Evolutionary conservation across 2,329 filamentous ascomycete genomes (phyloP).

Genomic region (Atkinsonella hypoxylon): DNA sequence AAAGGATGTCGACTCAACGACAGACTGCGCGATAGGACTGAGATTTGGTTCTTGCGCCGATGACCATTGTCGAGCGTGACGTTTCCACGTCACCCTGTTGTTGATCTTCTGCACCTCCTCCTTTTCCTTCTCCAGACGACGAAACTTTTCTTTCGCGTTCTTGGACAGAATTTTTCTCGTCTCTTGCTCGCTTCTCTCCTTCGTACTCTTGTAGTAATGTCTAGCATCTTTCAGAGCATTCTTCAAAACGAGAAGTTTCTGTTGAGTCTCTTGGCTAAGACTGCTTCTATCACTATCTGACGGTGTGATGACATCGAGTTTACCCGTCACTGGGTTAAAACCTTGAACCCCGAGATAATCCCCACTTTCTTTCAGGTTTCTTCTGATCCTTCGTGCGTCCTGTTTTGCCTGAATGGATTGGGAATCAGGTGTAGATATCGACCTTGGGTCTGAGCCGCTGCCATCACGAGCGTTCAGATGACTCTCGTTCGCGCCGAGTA

Average conservation of each 20-base stretch:
- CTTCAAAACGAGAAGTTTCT: conserved; percentile 20
- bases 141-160: conserved; percentile 26
- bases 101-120: conserved; percentile 19
- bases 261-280: conserved; percentile 18
- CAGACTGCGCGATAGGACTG: conserved; percentile 36
- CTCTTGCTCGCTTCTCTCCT: conserved; percentile 33
- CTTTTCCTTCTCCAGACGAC: conserved; percentile 31
- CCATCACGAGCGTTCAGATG: neutral
- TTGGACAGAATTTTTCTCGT: conserved; percentile 20
- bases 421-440: neutral
- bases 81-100: conserved; percentile 30
- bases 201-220: conserved; percentile 26
- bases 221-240: conserved; percentile 22
- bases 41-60: conserved; percentile 36
- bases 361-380: conserved; percentile 38
- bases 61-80: conserved; percentile 36
- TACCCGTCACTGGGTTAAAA: conserved; percentile 43
- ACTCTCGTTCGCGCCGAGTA: neutral
- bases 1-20: conserved; percentile 13
- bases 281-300: conserved; percentile 33
- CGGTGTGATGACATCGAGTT: conserved; percentile 38
- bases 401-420: conserved; percentile 17
- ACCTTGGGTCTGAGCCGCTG: neutral
- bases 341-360: conserved; percentile 49
- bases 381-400: conserved; percentile 24